Percentiles rank a stretch among this genome's conserved stretches.
These are phyloP conservation scores for Vitis hybrid DNA, from an alignment of 177 flowering plant genomes.

Conservation along the genomic window DNA sequence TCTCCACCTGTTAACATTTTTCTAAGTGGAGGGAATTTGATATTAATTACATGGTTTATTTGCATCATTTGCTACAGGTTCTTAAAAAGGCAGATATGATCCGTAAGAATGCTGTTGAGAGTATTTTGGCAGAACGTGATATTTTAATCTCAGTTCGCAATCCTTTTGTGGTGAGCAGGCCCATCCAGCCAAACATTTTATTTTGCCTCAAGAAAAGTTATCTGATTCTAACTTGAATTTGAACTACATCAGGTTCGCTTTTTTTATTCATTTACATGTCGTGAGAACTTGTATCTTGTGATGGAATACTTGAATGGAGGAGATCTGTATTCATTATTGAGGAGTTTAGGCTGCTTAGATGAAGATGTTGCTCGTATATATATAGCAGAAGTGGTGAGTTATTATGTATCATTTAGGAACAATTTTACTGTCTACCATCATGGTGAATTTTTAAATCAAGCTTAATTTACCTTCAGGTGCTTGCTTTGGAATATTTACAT, in stretches of 20 bases:
- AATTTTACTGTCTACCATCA: not conserved
- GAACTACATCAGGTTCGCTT: constrained; percentile 77
- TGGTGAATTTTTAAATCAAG: constrained; percentile 1
- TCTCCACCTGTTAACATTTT: not conserved
- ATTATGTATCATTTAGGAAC: constrained; percentile 1
- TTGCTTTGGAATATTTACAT: constrained; percentile 96
- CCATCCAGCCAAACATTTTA: constrained; percentile 17
- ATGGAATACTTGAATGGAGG: constrained; percentile 99
- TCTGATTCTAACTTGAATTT: constrained; percentile 22
- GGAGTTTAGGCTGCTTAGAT: constrained; percentile 96
- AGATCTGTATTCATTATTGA: constrained; percentile 86
- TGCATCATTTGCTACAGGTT: constrained; percentile 48
- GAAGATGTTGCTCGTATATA: constrained; percentile 97
- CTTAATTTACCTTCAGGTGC: constrained; percentile 56
- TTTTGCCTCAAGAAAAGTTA: not conserved
- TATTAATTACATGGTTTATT: not conserved
- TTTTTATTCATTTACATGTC: constrained; percentile 98
- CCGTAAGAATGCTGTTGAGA: constrained; percentile 98
- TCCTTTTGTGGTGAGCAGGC: constrained; percentile 96
- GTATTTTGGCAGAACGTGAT: constrained; percentile 97
- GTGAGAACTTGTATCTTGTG: constrained; percentile 95
- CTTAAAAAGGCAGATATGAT: constrained; percentile 99
- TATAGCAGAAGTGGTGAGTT: constrained; percentile 96
- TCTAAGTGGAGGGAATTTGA: not conserved
- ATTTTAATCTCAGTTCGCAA: constrained; percentile 95